Base-by-base conservation (phyloP, 2,329 filamentous ascomycete species). In the Pseudogymnoascus sp. region DNA sequence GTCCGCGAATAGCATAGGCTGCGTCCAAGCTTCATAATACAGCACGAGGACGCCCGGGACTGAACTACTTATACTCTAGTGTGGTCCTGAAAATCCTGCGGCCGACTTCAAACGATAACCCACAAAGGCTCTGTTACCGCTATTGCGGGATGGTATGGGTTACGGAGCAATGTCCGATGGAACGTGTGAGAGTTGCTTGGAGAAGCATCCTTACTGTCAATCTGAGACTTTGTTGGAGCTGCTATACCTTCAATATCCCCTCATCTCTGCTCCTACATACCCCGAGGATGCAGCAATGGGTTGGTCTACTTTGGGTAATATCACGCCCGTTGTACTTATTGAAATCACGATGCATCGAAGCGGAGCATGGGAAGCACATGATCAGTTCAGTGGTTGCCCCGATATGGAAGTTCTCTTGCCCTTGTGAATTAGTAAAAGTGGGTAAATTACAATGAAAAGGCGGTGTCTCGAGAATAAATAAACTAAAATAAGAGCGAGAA, bases 331-430 rank as follows among this genome's bases (percentile, higher is more conserved):
- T 53, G 46, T 53, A 53, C 46, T 53, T 53, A 53, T 31, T 53
- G 46, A 53, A 53, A 53, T 53, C 46, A 53, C 46, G 46, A 53
- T 53, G 44, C 44, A 53, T 53, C 44, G 44, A 31, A 53, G 44
- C 44, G 44, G 44, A 53, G 44, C 44, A 53, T 31, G 44, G 23
- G 23, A 31, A 53, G 44, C 44, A 53, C 44, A 53, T 53, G 44
- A 53, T 53, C 44, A 53, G 44, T 53, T 31, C 44, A 29, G 7
- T 53, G 44, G 23, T 53, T 53, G 44, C n/a, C 44, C 44, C 44
- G 15, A 53, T 53, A 53, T 53, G 46, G 46, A 53, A 53, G 26
- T 53, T 53, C 26, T 53, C 46, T 53, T 53, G 46, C 46, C 26
- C 46, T 53, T 53, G 15, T 31, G 46, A 53, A 53, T 53, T 53